Evolutionary conservation across 352 stramenopile species (phyloP).

Genomic region (Pythium angustatum): DNA sequence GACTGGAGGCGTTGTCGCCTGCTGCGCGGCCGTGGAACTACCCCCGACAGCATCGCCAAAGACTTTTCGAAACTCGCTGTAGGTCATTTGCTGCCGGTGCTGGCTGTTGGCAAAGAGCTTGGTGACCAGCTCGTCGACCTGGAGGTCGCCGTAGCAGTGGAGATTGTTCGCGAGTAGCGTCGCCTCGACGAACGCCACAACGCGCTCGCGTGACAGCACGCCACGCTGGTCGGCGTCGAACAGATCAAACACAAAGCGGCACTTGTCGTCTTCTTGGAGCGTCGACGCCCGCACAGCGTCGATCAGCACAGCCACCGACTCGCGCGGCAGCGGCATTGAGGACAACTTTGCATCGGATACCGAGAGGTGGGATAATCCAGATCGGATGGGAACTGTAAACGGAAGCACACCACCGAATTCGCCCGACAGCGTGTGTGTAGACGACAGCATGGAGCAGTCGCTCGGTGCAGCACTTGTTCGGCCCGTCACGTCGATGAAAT

Average conservation of each 20-base stretch:
- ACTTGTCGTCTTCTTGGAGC: conserved; percentile 51
- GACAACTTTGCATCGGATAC: conserved; percentile 24
- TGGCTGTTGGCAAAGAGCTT: conserved; percentile 51
- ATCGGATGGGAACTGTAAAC: too few species aligned
- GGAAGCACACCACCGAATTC: conserved; percentile 13
- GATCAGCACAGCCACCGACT: conserved; percentile 58
- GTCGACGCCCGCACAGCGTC: conserved; percentile 55
- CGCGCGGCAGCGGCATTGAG: conserved; percentile 35
- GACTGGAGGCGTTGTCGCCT: too few species aligned
- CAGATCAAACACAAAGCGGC: conserved; percentile 66
- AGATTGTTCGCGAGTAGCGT: conserved; percentile 58
- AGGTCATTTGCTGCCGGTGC: conserved; percentile 47
- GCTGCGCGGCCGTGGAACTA: too few species aligned
- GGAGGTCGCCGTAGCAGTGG: conserved; percentile 50
- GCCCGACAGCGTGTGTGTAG: conserved; percentile 16
- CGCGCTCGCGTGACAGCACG: conserved; percentile 47
- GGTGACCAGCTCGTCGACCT: conserved; percentile 48
- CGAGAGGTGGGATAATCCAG: too few species aligned
- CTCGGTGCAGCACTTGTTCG: conserved; percentile 9
- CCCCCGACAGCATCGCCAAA: conserved; percentile 47
- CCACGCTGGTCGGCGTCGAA: conserved; percentile 54
- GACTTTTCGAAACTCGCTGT: conserved; percentile 48
- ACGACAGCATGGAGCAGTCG: conserved; percentile 19
- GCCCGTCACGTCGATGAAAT: conserved; percentile 7
- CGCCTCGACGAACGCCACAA: conserved; percentile 58